Base-by-base conservation (phyloP, 2,329 filamentous ascomycete genomes). In the Boeremia lycopersici region DNA sequence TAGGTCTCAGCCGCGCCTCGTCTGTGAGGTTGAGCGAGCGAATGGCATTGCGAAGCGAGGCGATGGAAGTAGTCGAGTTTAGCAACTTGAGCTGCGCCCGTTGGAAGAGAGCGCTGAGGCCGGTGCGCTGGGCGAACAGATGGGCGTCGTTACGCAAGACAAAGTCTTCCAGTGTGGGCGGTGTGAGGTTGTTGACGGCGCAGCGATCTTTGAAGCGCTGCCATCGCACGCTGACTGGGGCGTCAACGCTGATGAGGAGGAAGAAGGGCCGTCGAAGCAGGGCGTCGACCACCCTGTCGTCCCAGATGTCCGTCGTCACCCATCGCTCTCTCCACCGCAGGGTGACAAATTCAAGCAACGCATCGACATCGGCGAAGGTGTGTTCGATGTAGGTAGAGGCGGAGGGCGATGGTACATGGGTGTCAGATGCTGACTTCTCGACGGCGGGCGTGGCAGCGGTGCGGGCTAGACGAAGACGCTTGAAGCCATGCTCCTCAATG, bases 241-340 rank as follows among this genome's bases (percentile, higher is more conserved):
- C 93, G 75, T 98, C 93, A 42, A 98, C 87, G 73, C 91, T 93
- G 69, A 99, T 81, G 30, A 98, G 85, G 44, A 99, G 83, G 80
- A 98, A 98, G 79, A 96, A 97, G 0, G 95, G 95, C 7, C 95
- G 85, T 17, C 88, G 83, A 56, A 87, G 79, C 45, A 97, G 86
- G 23, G 86, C 82, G 65, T 97, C 90, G 4, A 96, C 83, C 7
- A 88, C 84, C 2, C 76, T 74, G 63, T 92, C 89, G 63, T 87
- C 86, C 78, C 87, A 85, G 59, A 97, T 87, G 70, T 95, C 89
- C 3, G 89, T 95, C 2, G 88, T 95, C 13, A 98, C 91, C 84
- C 90, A 99, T 50, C 87, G 86, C 53, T 88, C 84, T 61, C 84
- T 86, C 95, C 95, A 99, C 73, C 86, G 81, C 72, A 86, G 85